phyloP scores from a whole-genome alignment of 345 rosid genomes.

The Isatis tinctoria region DNA sequence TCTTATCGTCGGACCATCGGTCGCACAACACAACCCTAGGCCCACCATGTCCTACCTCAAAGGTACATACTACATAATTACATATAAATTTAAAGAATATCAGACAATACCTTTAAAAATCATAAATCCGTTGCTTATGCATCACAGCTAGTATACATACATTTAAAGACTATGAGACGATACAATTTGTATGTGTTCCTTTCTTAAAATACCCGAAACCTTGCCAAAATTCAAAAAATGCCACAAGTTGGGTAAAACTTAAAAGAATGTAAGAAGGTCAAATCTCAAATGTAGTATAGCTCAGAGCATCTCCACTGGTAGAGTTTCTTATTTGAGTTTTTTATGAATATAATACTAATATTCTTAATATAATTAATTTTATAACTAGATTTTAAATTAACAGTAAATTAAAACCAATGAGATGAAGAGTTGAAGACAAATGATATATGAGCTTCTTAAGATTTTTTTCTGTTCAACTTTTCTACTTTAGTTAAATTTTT shows the following conservation, averaged over 20 bases:
- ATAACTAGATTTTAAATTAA: too few species aligned
- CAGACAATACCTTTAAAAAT: neutral
- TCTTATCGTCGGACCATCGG: conserved; percentile 67
- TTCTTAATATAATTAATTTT: too few species aligned
- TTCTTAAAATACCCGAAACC: neutral
- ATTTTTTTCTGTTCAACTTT: too few species aligned
- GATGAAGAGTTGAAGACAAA: too few species aligned
- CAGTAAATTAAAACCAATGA: too few species aligned
- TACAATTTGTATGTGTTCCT: neutral
- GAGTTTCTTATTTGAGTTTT: too few species aligned
- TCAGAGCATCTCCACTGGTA: too few species aligned
- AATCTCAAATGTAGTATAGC: too few species aligned
- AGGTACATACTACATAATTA: conserved; percentile 36
- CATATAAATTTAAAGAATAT: neutral
- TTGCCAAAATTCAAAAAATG: neutral
- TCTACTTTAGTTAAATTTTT: too few species aligned
- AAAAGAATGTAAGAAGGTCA: neutral
- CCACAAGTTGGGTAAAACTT: neutral
- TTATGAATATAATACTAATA: too few species aligned
- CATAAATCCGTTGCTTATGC: neutral
- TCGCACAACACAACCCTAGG: conserved; percentile 64
- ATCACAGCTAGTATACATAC: neutral
- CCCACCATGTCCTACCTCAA: conserved; percentile 78
- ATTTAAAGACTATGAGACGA: neutral
- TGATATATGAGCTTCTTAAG: too few species aligned